Percentiles rank a stretch among this genome's conserved stretches.
Evolutionary conservation across 331 rosid genomes (phyloP).

Genomic region (Ulmus americana): DNA sequence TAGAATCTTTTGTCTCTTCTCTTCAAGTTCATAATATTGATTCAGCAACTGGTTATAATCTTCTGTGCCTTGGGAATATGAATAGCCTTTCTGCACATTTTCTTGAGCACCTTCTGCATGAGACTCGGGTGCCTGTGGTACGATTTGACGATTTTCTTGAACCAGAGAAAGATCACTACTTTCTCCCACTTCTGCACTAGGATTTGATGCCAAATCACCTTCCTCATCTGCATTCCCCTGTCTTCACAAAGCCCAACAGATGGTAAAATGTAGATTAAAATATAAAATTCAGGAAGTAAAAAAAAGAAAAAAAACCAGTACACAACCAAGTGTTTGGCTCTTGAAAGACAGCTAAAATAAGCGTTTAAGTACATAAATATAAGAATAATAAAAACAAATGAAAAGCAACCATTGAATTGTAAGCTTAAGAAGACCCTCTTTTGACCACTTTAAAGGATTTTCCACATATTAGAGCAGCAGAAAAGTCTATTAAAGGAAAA

Average conservation of each 20-base stretch:
- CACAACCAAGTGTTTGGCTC: neutral
- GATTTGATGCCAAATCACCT: slow-evolving; percentile 22
- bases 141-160: slow-evolving; percentile 35
- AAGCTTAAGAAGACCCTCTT: neutral
- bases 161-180: slow-evolving; percentile 24
- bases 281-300: neutral
- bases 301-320: neutral
- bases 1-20: slow-evolving; percentile 60
- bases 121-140: slow-evolving; percentile 23
- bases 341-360: neutral
- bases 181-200: slow-evolving; percentile 33
- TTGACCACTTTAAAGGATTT: neutral
- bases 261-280: neutral
- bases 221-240: slow-evolving; percentile 41
- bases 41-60: slow-evolving; percentile 55
- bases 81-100: slow-evolving; percentile 26
- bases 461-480: neutral
- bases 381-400: neutral
- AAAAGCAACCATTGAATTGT: neutral
- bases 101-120: slow-evolving; percentile 19
- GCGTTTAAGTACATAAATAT: neutral
- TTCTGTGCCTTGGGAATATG: slow-evolving; percentile 34
- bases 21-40: slow-evolving; percentile 75
- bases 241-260: slow-evolving; percentile 22
- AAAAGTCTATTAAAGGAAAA: neutral